Evolutionary conservation across 345 rosid species (phyloP).

Genomic region (Gossypium thurberi): DNA sequence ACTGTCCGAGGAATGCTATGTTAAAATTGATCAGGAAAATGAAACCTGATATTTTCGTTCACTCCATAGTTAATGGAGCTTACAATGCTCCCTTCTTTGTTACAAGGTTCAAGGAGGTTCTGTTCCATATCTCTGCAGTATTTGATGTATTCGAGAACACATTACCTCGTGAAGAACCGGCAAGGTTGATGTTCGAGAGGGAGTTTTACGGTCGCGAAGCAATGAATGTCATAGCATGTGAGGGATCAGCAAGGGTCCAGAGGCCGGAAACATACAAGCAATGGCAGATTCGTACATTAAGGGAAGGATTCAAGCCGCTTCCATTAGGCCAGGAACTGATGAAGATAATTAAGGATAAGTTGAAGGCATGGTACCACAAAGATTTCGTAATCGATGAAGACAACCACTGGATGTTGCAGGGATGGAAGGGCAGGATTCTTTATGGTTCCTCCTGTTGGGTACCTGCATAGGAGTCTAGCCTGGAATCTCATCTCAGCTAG

Average conservation of each 20-base stretch:
- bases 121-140: constrained; percentile 59
- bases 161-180: constrained; percentile 34
- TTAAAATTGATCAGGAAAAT: constrained; percentile 50
- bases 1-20: constrained; percentile 54
- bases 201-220: constrained; percentile 60
- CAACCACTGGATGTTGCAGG: constrained; percentile 65
- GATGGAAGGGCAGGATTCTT: constrained; percentile 86
- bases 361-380: constrained; percentile 51
- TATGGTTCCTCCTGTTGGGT: constrained; percentile 66
- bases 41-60: constrained; percentile 54
- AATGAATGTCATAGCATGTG: constrained; percentile 70
- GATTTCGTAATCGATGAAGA: constrained; percentile 65
- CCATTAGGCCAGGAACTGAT: constrained; percentile 42
- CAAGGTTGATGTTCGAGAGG: constrained; percentile 50
- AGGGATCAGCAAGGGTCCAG: constrained; percentile 64
- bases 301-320: constrained; percentile 63
- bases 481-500: background rate
- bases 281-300: constrained; percentile 54
- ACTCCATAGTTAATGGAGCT: constrained; percentile 45
- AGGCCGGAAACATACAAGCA: constrained; percentile 85
- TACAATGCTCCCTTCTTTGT: constrained; percentile 72
- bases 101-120: constrained; percentile 70
- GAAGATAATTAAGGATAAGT: constrained; percentile 24
- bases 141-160: constrained; percentile 61
- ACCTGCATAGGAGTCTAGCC: constrained; percentile 24